These are phyloP conservation scores for Castanopsis chinensis DNA, from an alignment of 306 rosid species.

Conservation along the genomic window DNA sequence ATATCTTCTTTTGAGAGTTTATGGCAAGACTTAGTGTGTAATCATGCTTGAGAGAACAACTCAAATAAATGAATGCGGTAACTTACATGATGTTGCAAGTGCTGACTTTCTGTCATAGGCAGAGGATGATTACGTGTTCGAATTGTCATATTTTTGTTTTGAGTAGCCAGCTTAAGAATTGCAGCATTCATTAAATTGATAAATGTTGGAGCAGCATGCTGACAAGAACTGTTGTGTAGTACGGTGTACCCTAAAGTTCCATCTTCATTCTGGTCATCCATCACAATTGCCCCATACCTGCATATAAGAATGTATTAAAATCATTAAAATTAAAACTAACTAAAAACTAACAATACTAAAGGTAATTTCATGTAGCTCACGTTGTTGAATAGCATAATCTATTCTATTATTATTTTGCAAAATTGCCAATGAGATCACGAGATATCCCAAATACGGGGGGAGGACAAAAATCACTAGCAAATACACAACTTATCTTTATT, in stretches of 20 bases:
- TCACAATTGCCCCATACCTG: conserved; percentile 94
- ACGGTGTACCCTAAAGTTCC: conserved; percentile 94
- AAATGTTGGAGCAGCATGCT: conserved; percentile 94
- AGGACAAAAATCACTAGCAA: background rate
- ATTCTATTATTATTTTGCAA: background rate
- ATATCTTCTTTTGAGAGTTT: background rate
- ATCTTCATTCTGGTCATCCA: conserved; percentile 75
- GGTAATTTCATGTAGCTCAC: background rate
- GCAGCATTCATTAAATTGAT: conserved; percentile 94
- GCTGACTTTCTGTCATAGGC: conserved; percentile 91
- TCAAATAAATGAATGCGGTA: conserved; percentile 12
- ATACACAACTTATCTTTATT: background rate
- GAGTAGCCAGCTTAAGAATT: conserved; percentile 69
- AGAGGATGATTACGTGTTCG: conserved; percentile 89
- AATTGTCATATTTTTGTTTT: conserved; percentile 67
- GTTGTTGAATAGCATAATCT: background rate
- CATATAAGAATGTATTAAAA: conserved; percentile 25
- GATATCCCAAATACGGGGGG: background rate
- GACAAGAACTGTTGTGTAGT: conserved; percentile 88
- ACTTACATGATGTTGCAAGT: conserved; percentile 79
- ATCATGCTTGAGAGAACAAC: background rate
- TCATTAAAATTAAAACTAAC: background rate
- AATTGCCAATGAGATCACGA: background rate
- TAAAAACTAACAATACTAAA: background rate
- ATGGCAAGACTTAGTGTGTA: background rate